These are phyloP conservation scores for Fraxinus xanthoxyloides DNA, from an alignment of 305 asterid genomes.

Conservation along the genomic window DNA sequence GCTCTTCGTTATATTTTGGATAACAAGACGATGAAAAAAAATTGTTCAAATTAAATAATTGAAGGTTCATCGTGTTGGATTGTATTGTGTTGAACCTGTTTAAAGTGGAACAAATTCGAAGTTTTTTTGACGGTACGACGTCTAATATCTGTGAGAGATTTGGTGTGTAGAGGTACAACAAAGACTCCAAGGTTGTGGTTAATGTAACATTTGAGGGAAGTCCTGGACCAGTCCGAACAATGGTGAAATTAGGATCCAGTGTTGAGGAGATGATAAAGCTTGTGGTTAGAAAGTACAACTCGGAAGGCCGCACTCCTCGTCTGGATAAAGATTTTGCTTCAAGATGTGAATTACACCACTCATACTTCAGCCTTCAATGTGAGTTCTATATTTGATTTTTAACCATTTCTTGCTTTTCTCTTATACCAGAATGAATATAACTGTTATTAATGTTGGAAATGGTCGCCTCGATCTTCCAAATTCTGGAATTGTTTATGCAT, in stretches of 20 bases:
- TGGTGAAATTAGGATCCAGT: conserved; percentile 67
- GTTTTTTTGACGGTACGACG: not conserved
- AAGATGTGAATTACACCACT: conserved; percentile 47
- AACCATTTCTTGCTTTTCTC: not conserved
- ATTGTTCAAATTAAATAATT: not conserved
- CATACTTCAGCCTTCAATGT: conserved; percentile 72
- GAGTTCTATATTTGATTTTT: conserved; percentile 22
- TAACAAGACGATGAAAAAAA: not conserved
- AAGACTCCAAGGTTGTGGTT: conserved; percentile 74
- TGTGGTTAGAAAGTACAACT: conserved; percentile 49
- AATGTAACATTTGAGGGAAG: conserved; percentile 77
- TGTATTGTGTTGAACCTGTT: not conserved
- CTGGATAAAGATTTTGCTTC: conserved; percentile 45
- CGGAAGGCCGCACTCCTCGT: conserved; percentile 69
- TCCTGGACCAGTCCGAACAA: conserved; percentile 63
- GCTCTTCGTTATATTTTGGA: not conserved
- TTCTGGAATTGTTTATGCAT: too few species aligned
- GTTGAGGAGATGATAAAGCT: conserved; percentile 61
- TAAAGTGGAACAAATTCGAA: not conserved
- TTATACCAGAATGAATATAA: not conserved
- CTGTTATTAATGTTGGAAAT: too few species aligned
- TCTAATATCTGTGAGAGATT: not conserved
- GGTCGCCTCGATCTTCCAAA: too few species aligned
- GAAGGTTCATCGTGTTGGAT: not conserved
- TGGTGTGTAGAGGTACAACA: conserved; percentile 39